Evolutionary conservation across 2,329 filamentous ascomycete species (phyloP).

Genomic region (Pseudogymnoascus sp.): DNA sequence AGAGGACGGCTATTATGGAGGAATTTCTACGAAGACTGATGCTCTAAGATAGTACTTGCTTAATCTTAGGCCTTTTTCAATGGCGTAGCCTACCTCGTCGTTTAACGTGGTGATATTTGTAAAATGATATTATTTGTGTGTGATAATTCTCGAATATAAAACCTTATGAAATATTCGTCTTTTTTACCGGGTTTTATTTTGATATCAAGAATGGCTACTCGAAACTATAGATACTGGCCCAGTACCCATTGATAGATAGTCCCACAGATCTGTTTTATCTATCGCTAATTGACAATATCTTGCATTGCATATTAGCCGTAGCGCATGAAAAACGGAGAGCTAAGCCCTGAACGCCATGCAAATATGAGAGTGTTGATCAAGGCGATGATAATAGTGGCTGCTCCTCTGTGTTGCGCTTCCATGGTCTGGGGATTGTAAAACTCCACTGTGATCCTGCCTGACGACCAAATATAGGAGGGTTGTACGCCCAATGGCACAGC

Average conservation of each 20-base stretch:
- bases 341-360: not conserved
- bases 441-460: not conserved
- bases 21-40: no score
- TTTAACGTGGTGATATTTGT: no score
- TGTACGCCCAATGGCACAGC: conserved; percentile 66
- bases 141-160: no score
- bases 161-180: no score
- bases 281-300: not conserved
- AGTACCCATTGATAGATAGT: not conserved
- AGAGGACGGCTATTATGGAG: no score
- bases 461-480: conserved; percentile 11
- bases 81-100: no score
- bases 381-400: not conserved
- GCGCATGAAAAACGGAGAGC: not conserved
- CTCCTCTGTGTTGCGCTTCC: not conserved
- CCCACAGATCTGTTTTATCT: not conserved
- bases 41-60: no score
- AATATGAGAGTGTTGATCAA: not conserved
- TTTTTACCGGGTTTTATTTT: no score
- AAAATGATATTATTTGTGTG: no score
- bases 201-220: no score
- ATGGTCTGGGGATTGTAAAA: not conserved
- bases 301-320: not conserved
- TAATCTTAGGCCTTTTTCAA: no score
- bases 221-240: not conserved